A percentile compares a stretch with the other conserved stretches of the same genome.
phyloP scores from a whole-genome alignment of 257 asterid species.

The Fraxinus cuspidata region DNA sequence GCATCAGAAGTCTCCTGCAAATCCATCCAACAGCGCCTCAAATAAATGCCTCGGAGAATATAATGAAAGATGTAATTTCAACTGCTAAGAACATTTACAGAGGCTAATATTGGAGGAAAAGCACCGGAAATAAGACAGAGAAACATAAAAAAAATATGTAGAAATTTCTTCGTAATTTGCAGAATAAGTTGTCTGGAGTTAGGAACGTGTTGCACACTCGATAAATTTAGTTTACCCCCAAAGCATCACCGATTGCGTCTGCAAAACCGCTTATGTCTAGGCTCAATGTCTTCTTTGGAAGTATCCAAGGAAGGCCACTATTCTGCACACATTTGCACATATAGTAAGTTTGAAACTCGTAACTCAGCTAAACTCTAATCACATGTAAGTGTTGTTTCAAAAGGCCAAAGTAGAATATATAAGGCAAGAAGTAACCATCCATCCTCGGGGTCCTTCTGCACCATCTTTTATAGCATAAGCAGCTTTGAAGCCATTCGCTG shows the following conservation, averaged over 20 bases:
- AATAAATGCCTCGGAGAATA: not conserved
- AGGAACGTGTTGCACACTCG: not conserved
- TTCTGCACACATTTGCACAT: conserved; percentile 54
- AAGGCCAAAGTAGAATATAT: not conserved
- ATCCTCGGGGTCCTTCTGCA: conserved; percentile 73
- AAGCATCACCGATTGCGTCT: conserved; percentile 41
- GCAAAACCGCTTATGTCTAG: conserved; percentile 45
- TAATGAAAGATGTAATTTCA: not conserved
- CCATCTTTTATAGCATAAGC: conserved; percentile 96
- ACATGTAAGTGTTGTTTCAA: not conserved
- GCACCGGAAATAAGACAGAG: not conserved
- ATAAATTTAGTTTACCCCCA: conserved; percentile 31
- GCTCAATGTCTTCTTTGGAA: conserved; percentile 58
- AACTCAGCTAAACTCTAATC: not conserved
- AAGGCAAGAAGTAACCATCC: conserved; percentile 40
- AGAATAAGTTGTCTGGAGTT: not conserved
- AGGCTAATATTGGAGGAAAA: not conserved
- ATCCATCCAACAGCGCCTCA: conserved; percentile 16
- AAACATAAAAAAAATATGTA: not conserved
- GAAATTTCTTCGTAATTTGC: not conserved
- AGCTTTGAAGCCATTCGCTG: conserved; percentile 90
- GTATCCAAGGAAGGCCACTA: conserved; percentile 90
- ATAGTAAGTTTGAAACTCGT: conserved; percentile 24
- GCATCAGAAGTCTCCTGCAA: conserved; percentile 64
- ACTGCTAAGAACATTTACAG: not conserved